Evolutionary conservation across 345 rosid genomes (phyloP).

Genomic region (Heritiera fomes): DNA sequence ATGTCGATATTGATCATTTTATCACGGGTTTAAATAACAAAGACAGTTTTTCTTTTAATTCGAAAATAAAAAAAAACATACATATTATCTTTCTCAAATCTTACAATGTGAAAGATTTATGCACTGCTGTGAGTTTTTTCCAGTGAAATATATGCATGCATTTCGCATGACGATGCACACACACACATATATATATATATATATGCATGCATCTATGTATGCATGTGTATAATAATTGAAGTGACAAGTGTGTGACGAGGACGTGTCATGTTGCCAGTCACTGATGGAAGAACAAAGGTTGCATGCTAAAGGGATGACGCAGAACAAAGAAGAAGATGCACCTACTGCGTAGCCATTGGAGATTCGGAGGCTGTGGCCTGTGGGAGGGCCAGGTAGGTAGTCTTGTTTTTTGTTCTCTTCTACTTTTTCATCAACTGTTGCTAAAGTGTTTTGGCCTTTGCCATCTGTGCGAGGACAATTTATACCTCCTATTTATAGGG

Average conservation of each 20-base stretch:
- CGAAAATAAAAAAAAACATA: too few species aligned
- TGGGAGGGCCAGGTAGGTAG: background rate
- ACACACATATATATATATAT: background rate
- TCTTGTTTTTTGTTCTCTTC: conserved; percentile 11
- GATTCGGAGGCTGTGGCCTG: background rate
- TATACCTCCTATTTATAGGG: background rate
- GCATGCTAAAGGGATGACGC: background rate
- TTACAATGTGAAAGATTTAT: too few species aligned
- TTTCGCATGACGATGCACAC: background rate
- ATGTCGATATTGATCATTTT: background rate
- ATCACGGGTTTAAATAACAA: too few species aligned
- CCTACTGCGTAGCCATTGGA: background rate
- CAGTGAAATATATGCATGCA: background rate
- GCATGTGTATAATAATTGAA: background rate
- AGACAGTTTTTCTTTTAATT: too few species aligned
- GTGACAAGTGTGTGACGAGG: background rate
- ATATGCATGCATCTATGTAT: background rate
- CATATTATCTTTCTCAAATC: too few species aligned
- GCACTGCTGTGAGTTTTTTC: too few species aligned
- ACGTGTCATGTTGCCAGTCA: background rate
- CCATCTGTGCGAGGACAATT: conserved; percentile 1
- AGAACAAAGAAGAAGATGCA: conserved; percentile 15
- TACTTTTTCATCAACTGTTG: conserved; percentile 10
- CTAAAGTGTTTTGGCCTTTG: conserved; percentile 9
- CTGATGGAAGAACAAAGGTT: background rate